Base-by-base conservation (phyloP, 331 rosid genomes). In the Spiraea crenata region DNA sequence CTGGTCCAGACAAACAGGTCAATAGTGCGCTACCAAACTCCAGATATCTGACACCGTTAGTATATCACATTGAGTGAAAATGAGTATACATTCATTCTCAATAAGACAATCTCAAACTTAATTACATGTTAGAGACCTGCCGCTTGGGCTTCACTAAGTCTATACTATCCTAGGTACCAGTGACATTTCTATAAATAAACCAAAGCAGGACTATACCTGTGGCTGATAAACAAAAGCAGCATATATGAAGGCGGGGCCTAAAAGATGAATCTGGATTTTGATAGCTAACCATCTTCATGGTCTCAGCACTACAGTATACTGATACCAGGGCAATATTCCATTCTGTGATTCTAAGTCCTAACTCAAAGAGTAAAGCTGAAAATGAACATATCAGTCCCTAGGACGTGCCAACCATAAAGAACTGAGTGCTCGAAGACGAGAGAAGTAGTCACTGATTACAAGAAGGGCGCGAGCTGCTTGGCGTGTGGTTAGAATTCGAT, bases 371-470 rank as follows among this genome's bases (percentile, higher is more conserved):
- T 45, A 9, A 14, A 47, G 63, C 3, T 6, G 48, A 31, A 44
- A 19, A 17, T 2, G 49, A 13, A 7, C 31, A 67, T 42, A 69
- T 67, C 51, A 78, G 37, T 74, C 72, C 65, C 80, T 85, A 12
- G 88, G 96, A 19, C 93, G 91, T 3, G 96, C 96, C 76, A 85
- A 69, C 97, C 97, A 91, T 42, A 91, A 77, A 4, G 96, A 88
- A 76, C 92, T 81, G 40, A 91, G 90, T 9, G 96, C 91, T 72
- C 90, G 78, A 20, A 91, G 88, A 46, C 91, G 90, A 6, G 96
- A 86, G 70, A 87, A 47, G 81, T 85, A 87, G 25, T 91, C 97
- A 3, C 76, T 75, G 55, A 80, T 77, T 20, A 91, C 89, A 11
- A 88, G 85, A 10, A 86, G 86, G 3, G 91, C 96, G 0, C 88